A percentile compares a stretch with the other conserved stretches of the same genome.
These are phyloP conservation scores for Acer negundo DNA, from an alignment of 345 rosid species.

Conservation along the genomic window DNA sequence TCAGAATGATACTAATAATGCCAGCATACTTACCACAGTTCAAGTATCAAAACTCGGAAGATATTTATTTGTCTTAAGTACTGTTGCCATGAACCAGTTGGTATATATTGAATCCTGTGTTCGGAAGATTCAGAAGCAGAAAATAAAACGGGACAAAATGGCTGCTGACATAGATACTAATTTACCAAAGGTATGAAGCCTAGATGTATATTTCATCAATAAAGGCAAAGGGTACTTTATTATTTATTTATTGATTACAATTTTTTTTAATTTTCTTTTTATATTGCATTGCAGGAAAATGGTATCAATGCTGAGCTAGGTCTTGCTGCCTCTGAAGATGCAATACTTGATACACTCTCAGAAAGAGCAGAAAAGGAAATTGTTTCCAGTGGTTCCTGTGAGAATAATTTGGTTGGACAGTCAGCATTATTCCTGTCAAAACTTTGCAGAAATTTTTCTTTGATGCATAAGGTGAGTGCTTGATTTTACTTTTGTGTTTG, in stretches of 20 bases:
- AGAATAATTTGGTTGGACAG: conserved; percentile 77
- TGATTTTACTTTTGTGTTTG: conserved; percentile 14
- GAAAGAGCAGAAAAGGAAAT: conserved; percentile 94
- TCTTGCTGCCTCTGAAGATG: conserved; percentile 93
- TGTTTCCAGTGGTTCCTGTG: conserved; percentile 59
- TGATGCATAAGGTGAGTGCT: conserved; percentile 77
- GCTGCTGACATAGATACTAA: conserved; percentile 38
- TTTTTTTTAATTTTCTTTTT: conserved; percentile 11
- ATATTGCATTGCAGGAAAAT: conserved; percentile 53
- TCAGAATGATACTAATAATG: conserved; percentile 39
- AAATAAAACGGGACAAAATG: conserved; percentile 50
- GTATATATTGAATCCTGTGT: conserved; percentile 87
- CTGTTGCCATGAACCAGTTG: conserved; percentile 93
- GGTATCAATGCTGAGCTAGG: conserved; percentile 92
- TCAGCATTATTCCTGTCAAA: conserved; percentile 82
- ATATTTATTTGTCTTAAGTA: conserved; percentile 80
- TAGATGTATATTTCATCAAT: background rate
- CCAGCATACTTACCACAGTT: conserved; percentile 48
- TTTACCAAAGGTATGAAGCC: conserved; percentile 43
- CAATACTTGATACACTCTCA: conserved; percentile 72
- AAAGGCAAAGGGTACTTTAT: background rate
- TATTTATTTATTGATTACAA: conserved; percentile 5
- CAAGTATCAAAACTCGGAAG: conserved; percentile 81
- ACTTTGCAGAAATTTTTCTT: conserved; percentile 82
- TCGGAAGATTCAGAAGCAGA: conserved; percentile 87